A percentile compares a stretch with the other conserved stretches of the same genome.
Evolutionary conservation across 2,329 filamentous ascomycete species (phyloP).

Genomic region (Penicillium paneum): DNA sequence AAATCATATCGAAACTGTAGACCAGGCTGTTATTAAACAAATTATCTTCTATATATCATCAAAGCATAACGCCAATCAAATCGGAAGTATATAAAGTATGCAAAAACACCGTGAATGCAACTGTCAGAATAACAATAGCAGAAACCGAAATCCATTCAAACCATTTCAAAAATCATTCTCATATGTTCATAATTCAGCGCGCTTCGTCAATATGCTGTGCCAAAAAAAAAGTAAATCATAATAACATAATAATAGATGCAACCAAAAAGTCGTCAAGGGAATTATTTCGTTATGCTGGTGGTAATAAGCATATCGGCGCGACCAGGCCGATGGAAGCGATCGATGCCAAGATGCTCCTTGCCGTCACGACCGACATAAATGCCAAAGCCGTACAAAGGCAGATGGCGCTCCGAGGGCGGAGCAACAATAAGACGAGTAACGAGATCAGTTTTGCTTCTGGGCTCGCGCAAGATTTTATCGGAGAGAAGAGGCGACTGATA

Average conservation of each 20-base stretch:
- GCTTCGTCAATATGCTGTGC: not conserved
- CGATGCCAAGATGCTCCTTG: slow-evolving; percentile 58
- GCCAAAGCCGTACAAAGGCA: slow-evolving; percentile 55
- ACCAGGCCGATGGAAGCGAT: slow-evolving; percentile 50
- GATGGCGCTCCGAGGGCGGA: slow-evolving; percentile 37
- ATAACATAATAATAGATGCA: slow-evolving; percentile 4
- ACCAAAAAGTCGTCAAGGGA: slow-evolving; percentile 1
- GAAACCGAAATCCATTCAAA: not conserved
- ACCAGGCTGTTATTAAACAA: not conserved
- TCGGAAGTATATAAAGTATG: not conserved
- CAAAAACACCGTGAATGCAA: slow-evolving; percentile 12
- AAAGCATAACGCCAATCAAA: not conserved
- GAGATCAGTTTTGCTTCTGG: slow-evolving; percentile 65
- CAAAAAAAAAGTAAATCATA: slow-evolving; percentile 2
- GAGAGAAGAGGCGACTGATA: slow-evolving; percentile 67
- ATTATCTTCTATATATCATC: not conserved
- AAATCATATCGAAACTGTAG: not conserved
- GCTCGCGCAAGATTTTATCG: slow-evolving; percentile 70
- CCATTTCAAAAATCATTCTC: not conserved
- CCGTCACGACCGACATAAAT: slow-evolving; percentile 58
- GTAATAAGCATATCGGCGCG: slow-evolving; percentile 45
- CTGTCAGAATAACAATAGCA: not conserved
- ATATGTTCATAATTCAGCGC: not conserved
- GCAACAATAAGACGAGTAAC: slow-evolving; percentile 63
- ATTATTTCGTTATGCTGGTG: slow-evolving; percentile 30